Percentiles rank a stretch among this genome's conserved stretches.
These are phyloP conservation scores for Tolypocladium tropicale DNA, from an alignment of 2,329 filamentous ascomycete species.

Conservation along the genomic window DNA sequence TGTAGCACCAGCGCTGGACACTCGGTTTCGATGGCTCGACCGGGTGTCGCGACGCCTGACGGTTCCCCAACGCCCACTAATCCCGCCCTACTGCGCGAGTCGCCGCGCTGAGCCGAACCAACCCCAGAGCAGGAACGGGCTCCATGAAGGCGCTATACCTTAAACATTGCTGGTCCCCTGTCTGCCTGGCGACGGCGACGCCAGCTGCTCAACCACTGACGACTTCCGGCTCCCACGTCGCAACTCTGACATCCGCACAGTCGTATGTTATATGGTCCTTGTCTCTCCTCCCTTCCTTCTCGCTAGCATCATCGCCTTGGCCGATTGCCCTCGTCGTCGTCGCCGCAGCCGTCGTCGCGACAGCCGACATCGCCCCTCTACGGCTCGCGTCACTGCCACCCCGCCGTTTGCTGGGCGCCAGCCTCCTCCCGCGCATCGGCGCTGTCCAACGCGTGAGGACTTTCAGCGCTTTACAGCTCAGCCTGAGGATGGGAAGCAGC, in stretches of 20 bases:
- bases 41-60: not conserved
- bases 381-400: not conserved
- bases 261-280: not conserved
- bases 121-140: not conserved
- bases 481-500: slow-evolving; percentile 20
- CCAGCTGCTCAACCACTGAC: not conserved
- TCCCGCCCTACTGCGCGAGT: not conserved
- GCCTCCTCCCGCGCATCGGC: not conserved
- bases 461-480: not conserved
- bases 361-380: not conserved
- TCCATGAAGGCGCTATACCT: not conserved
- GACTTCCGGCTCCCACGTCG: not conserved
- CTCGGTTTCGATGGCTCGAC: not conserved
- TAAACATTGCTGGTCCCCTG: not conserved
- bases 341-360: not conserved
- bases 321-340: not conserved
- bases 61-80: not conserved
- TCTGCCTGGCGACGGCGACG: not conserved
- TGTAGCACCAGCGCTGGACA: too few relatives aligned
- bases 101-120: not conserved
- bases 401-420: not conserved
- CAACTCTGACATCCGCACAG: not conserved
- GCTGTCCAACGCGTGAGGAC: slow-evolving; percentile 2
- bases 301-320: not conserved
- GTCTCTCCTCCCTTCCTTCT: not conserved